A percentile compares a stretch with the other conserved stretches of the same genome.
Evolutionary conservation across 768 basidiomycete species (phyloP).

Genomic region (Rhizopogon vesiculosus): DNA sequence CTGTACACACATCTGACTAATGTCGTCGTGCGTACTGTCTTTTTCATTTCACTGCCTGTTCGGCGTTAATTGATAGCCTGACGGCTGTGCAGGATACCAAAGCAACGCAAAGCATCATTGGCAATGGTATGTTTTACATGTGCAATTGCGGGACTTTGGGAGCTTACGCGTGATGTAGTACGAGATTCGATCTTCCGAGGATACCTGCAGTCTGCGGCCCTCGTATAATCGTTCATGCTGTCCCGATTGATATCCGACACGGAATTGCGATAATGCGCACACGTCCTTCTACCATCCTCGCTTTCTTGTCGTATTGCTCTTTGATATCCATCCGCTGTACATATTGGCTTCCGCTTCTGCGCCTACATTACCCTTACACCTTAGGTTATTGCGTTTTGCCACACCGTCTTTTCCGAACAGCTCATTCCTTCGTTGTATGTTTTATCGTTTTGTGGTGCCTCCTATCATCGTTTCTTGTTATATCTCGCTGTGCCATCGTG

Average conservation of each 20-base stretch:
- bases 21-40: constrained; percentile 53
- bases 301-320: neutral
- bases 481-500: neutral
- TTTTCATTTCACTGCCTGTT: neutral
- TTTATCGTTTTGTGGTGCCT: no score
- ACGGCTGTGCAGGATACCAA: constrained; percentile 59
- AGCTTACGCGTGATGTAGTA: constrained; percentile 33
- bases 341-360: neutral
- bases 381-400: neutral
- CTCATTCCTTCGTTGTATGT: neutral
- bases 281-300: neutral
- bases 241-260: neutral
- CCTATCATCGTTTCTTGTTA: neutral
- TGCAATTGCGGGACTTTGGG: neutral
- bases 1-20: constrained; percentile 80
- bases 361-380: neutral
- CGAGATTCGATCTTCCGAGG: constrained; percentile 75
- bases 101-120: constrained; percentile 78
- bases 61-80: constrained; percentile 1
- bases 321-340: neutral
- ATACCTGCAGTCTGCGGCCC: constrained; percentile 66
- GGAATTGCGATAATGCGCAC: neutral
- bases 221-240: constrained; percentile 39
- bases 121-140: constrained; percentile 52
- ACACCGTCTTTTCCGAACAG: neutral